Base-by-base conservation (phyloP, 2,329 filamentous ascomycete genomes). In the Clonostachys byssicola region DNA sequence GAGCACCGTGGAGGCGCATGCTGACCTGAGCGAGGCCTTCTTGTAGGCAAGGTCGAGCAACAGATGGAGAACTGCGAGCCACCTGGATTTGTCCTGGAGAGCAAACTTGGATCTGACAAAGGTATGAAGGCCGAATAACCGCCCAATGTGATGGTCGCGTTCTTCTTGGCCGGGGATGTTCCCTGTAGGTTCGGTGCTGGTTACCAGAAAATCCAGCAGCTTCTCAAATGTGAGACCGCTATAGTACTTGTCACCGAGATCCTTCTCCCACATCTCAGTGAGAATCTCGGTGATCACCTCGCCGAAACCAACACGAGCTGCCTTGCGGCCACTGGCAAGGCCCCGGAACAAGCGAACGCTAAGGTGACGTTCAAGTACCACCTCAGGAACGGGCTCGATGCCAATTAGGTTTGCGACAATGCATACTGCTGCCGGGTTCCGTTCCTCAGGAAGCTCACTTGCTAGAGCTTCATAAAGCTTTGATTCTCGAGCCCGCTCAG, bases 1-100 rank as follows among this genome's bases (percentile, higher is more conserved):
- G 41, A 88, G 85, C 23, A 96, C 74, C 43, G 94, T 81, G 76
- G 85, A 89, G 34, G 88, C 90, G 58, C 90, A 96, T 62, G 95
- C 89, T 58, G 92, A 85, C 51, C 89, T 81, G 54, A 97, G 75
- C 92, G 92, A 96, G 34, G 88, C 81, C 66, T 95, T 95, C 67
- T 88, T 88, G 56, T 82, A 80, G 39, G 87, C 83, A 50, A 96
- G 77, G 51, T 84, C 80, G 56, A 91, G 78, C 34, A 96, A 71
- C 46, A 88, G 71, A 46, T 86, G 79, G 43, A 96, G 70, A n/a
- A 95, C 74, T 47, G 76, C 72, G 42, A 75, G 72, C 83, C 86
- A 91, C 57, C 72, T 77, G 5, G 78, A 71, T 16, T 74, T 66
- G 34, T 81, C 72, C 5, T 72, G 65, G 55, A 92, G 86, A 12